These are phyloP conservation scores for Conticribra weissflogii DNA, from an alignment of 108 stramenopile species.

Conservation along the genomic window DNA sequence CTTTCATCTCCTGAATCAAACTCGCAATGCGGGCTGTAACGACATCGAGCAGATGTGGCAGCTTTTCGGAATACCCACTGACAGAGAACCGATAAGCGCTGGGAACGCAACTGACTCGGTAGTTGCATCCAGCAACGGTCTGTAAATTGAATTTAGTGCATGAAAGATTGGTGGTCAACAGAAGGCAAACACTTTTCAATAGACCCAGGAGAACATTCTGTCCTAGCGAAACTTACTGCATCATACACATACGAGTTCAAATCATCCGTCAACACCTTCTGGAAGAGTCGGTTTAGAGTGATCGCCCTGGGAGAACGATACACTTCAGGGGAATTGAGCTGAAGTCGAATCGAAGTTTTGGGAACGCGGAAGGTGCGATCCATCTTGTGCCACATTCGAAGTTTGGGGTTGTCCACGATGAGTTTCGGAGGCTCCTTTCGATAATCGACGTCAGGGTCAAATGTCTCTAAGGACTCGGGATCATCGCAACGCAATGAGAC, in stretches of 20 bases:
- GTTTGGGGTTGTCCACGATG: slow-evolving; percentile 56
- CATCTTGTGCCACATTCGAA: slow-evolving; percentile 87
- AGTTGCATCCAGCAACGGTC: slow-evolving; percentile 82
- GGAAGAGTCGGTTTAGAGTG: slow-evolving; percentile 82
- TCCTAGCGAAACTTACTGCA: slow-evolving; percentile 51
- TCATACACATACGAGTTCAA: slow-evolving; percentile 87
- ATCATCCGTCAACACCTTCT: slow-evolving; percentile 82
- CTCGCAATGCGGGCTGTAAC: slow-evolving; percentile 75
- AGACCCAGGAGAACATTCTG: no score
- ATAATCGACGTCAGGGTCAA: slow-evolving; percentile 51
- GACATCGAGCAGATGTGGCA: slow-evolving; percentile 77
- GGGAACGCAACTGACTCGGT: slow-evolving; percentile 66
- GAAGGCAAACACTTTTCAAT: no score
- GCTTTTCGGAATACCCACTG: slow-evolving; percentile 84
- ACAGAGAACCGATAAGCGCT: slow-evolving; percentile 74
- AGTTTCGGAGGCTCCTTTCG: slow-evolving; percentile 54
- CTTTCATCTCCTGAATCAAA: slow-evolving; percentile 83
- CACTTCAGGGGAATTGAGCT: slow-evolving; percentile 68
- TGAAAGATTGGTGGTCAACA: no score
- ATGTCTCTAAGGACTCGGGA: slow-evolving; percentile 21
- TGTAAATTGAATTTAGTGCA: background rate
- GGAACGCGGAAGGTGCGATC: slow-evolving; percentile 82
- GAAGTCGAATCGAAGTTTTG: slow-evolving; percentile 67
- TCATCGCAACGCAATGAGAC: slow-evolving; percentile 82
- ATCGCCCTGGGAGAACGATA: slow-evolving; percentile 82